Conservation (phyloP, 2,329 filamentous ascomycete genomes). For the Scedosporium apiospermum region DNA sequence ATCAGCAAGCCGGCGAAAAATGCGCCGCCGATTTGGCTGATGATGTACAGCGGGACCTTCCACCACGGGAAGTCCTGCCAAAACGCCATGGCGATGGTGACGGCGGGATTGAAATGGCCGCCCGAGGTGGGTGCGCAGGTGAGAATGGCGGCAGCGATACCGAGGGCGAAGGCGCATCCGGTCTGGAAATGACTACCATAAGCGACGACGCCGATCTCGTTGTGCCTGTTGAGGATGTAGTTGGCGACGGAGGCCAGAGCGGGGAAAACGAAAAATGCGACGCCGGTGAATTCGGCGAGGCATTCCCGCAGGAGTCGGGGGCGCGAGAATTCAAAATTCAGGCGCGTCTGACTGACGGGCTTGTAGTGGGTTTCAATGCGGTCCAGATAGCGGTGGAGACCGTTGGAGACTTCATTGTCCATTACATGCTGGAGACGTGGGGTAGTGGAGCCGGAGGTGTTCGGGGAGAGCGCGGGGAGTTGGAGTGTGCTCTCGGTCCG, state of each 20-base stretch:
- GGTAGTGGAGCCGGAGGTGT: background rate
- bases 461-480: background rate
- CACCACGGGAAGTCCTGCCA: constrained; percentile 52
- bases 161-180: constrained; percentile 44
- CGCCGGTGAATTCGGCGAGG: constrained; percentile 45
- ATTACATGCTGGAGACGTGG: background rate
- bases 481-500: background rate
- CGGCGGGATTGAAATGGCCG: constrained; percentile 45
- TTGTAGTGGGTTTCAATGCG: constrained; percentile 1
- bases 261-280: constrained; percentile 46
- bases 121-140: constrained; percentile 43
- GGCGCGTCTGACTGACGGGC: constrained; percentile 41
- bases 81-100: constrained; percentile 33
- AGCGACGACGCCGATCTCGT: constrained; percentile 16
- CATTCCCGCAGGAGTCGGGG: constrained; percentile 45
- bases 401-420: background rate
- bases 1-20: constrained; percentile 46
- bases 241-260: constrained; percentile 43
- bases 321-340: constrained; percentile 43
- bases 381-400: constrained; percentile 2
- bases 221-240: constrained; percentile 38
- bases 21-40: constrained; percentile 45
- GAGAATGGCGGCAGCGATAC: constrained; percentile 50
- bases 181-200: constrained; percentile 44
- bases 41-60: constrained; percentile 48